phyloP scores from a whole-genome alignment of 2,329 filamentous ascomycete species.

The Dothideomycetes sp. region DNA sequence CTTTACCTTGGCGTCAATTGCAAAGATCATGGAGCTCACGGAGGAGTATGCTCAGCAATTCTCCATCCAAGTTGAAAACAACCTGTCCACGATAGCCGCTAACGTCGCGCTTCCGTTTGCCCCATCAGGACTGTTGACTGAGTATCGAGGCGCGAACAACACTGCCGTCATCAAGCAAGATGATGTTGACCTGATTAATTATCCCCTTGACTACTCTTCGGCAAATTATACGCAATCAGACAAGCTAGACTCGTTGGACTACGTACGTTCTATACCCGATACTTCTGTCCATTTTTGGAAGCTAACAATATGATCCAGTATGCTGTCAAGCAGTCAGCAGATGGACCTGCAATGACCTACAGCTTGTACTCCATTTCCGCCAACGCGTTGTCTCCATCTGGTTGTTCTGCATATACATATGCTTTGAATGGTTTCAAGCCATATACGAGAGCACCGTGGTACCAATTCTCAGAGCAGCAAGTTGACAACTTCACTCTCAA shows the following conservation, averaged over 20 bases:
- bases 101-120: slow-evolving; percentile 12
- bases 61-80: slow-evolving; percentile 7
- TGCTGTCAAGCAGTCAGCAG: slow-evolving; percentile 54
- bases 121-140: slow-evolving; percentile 10
- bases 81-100: slow-evolving; percentile 9
- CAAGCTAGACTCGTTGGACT: slow-evolving; percentile 38
- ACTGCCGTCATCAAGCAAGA: slow-evolving; percentile 49
- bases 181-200: slow-evolving; percentile 56
- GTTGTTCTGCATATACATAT: slow-evolving; percentile 59
- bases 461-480: slow-evolving; percentile 60
- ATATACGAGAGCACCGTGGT: slow-evolving; percentile 56
- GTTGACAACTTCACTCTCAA: slow-evolving; percentile 49
- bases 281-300: neutral
- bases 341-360: slow-evolving; percentile 65
- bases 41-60: slow-evolving; percentile 10
- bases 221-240: slow-evolving; percentile 39
- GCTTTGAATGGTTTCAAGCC: slow-evolving; percentile 51
- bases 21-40: slow-evolving; percentile 11
- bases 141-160: slow-evolving; percentile 11
- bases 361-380: slow-evolving; percentile 58
- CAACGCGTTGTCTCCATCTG: slow-evolving; percentile 53
- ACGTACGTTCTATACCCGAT: slow-evolving; percentile 20
- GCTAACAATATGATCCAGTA: slow-evolving; percentile 7
- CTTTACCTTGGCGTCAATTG: slow-evolving; percentile 11
- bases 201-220: slow-evolving; percentile 44